phyloP scores from a whole-genome alignment of 2,329 filamentous ascomycete species.

The Juglanconis oblonga region DNA sequence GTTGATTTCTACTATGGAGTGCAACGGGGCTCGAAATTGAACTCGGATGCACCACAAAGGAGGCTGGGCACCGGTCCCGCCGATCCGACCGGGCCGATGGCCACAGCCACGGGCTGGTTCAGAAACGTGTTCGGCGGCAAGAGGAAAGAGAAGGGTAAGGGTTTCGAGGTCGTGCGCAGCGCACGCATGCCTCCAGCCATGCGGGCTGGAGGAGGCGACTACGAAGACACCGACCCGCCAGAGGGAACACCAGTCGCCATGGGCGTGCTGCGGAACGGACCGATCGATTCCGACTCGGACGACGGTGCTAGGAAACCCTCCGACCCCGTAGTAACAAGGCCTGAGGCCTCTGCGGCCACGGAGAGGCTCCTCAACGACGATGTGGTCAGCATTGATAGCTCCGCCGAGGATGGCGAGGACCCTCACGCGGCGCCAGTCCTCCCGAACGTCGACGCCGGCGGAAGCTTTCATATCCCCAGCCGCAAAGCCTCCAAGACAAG shows the following conservation, averaged over 20 bases:
- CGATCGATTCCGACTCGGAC: conserved; percentile 61
- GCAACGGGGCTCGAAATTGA: conserved; percentile 75
- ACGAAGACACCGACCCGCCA: conserved; percentile 64
- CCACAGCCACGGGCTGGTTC: conserved; percentile 88
- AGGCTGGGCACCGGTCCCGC: conserved; percentile 91
- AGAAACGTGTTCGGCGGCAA: conserved; percentile 76
- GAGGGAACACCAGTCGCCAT: conserved; percentile 65
- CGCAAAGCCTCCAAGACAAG: conserved; percentile 58
- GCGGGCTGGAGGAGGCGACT: conserved; percentile 51
- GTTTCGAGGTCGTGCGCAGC: conserved; percentile 94
- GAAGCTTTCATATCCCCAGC: conserved; percentile 61
- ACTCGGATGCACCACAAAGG: conserved; percentile 74
- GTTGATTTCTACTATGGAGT: conserved; percentile 97
- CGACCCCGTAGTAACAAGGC: conserved; percentile 28
- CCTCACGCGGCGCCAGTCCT: conserved; percentile 53
- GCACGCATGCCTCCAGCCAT: conserved; percentile 79
- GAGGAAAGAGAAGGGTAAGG: conserved; percentile 91
- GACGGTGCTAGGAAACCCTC: conserved; percentile 41
- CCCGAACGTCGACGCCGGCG: conserved; percentile 57
- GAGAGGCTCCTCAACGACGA: conserved; percentile 43
- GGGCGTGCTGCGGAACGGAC: conserved; percentile 56
- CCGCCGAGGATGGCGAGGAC: conserved; percentile 40
- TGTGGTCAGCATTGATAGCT: conserved; percentile 44
- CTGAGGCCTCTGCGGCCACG: conserved; percentile 29
- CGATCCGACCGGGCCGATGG: conserved; percentile 88